phyloP scores from a whole-genome alignment of 2,329 filamentous ascomycete species.

The Bisporella sp. region DNA sequence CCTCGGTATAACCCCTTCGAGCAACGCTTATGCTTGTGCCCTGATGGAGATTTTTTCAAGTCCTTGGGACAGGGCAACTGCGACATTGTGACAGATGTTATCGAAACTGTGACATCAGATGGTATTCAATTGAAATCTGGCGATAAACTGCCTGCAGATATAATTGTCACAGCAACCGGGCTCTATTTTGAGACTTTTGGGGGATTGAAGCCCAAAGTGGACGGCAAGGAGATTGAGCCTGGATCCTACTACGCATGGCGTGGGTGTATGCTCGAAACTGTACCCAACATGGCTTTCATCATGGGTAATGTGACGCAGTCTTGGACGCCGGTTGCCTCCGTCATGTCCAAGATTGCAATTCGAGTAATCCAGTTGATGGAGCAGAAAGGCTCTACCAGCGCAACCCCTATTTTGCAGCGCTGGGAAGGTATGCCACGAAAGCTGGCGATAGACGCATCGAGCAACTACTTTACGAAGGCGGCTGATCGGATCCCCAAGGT shows the following conservation, averaged over 20 bases:
- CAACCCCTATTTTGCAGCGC: no score
- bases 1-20: conserved; percentile 59
- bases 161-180: conserved; percentile 62
- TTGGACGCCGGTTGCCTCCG: conserved; percentile 41
- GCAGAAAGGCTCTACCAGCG: no score
- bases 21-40: conserved; percentile 64
- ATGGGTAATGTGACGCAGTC: conserved; percentile 56
- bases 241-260: conserved; percentile 51
- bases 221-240: conserved; percentile 41
- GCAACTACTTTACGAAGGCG: no score
- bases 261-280: conserved; percentile 53
- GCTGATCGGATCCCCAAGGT: no score
- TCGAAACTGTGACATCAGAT: conserved; percentile 42
- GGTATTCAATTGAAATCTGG: conserved; percentile 30
- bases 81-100: conserved; percentile 40
- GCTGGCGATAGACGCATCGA: no score
- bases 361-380: no score
- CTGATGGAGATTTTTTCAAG: conserved; percentile 46
- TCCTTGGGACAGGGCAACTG: conserved; percentile 36
- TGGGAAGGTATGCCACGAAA: no score
- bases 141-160: conserved; percentile 45
- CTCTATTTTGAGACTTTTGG: conserved; percentile 51
- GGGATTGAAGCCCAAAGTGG: conserved; percentile 42
- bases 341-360: no score
- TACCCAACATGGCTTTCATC: conserved; percentile 54